Evolutionary conservation across 495 filamentous ascomycete genomes (phyloP), one percentile per base, ranked within the genome.

Genomic region (Penicillium pulvis): DNA sequence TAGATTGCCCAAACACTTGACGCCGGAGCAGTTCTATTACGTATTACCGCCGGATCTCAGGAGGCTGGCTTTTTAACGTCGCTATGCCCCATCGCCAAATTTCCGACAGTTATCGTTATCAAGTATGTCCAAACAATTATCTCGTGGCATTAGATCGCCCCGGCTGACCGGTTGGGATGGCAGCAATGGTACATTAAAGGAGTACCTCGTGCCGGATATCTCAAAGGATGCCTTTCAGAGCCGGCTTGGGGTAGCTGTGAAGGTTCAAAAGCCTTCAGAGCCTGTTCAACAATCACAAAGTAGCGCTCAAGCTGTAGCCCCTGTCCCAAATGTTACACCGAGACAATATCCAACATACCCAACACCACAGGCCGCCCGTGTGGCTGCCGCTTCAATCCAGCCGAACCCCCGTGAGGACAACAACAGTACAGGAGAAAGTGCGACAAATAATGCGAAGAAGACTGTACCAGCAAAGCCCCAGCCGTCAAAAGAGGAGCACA

Each of bases 31-130:
- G 78, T 98, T 20, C 62, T 87, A 17, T 78, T 97, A 24, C 83
- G 86, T 51, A 78, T 97, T 12, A 71, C 74, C 23, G 83, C 86
- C 19, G 89, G 85, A 11, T 91, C 86, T 14, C 79, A 86, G 55
- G 93, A 97, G 74, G 91, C 91, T 14, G 84, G 83, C 3, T 94
- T 89, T 62, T 77, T 98, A 6, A 80, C 87, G 5, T 89, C 90
- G 4, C 87, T 96, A 65, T 96, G 88, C 64, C 90, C 90, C 0
- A 72, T 96, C 8, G 77, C 82, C 2, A 83, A 82, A 51, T 85
- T 85, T 45, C 94, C 93, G 0, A 86, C 89, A 6, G 70, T 95
- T 1, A 80, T 97, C 11, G 72, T 96, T 6, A 92, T 97, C 56
- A 80, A 82, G 88, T 90, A 71, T 26, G 85, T 69, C 16, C 39